Evolutionary conservation across 225 moss, liverwort and hornwort genomes (phyloP).

Genomic region (Pleurozium schreberi): DNA sequence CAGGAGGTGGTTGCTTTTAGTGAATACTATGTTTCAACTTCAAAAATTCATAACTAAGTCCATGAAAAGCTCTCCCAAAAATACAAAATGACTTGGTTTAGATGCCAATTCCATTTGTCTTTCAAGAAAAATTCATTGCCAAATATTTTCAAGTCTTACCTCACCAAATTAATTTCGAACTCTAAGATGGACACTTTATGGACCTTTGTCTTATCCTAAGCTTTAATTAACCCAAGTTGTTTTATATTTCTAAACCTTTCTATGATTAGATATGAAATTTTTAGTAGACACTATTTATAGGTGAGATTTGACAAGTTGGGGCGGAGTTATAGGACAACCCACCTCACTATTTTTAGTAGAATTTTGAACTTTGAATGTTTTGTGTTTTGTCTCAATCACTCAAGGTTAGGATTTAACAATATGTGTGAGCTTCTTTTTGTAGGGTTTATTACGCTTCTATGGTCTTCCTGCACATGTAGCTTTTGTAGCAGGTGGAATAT

Average conservation of each 20-base stretch:
- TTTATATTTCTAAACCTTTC: not conserved
- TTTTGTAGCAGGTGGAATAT: conserved; percentile 31
- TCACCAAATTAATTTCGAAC: no score
- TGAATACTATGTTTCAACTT: not conserved
- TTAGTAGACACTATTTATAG: not conserved
- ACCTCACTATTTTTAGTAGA: not conserved
- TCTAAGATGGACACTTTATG: not conserved
- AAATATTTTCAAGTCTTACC: not conserved
- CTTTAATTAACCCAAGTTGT: not conserved
- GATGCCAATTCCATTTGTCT: not conserved
- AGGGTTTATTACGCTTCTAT: conserved; percentile 46
- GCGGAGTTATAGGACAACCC: not conserved
- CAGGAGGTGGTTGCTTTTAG: not conserved
- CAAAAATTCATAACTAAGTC: not conserved
- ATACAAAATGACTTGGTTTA: not conserved
- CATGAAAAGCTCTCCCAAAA: not conserved
- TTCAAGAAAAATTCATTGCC: not conserved
- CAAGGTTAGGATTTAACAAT: not conserved
- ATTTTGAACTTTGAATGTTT: not conserved
- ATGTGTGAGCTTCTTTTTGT: not conserved
- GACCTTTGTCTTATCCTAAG: no score
- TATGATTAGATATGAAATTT: not conserved
- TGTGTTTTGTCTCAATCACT: not conserved
- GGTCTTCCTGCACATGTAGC: conserved; percentile 19
- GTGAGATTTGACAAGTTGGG: rapidly evolving